Percentiles rank a stretch among this genome's conserved stretches.
Conservation (phyloP, 441 rosid genomes). For the Hura crepitans region DNA sequence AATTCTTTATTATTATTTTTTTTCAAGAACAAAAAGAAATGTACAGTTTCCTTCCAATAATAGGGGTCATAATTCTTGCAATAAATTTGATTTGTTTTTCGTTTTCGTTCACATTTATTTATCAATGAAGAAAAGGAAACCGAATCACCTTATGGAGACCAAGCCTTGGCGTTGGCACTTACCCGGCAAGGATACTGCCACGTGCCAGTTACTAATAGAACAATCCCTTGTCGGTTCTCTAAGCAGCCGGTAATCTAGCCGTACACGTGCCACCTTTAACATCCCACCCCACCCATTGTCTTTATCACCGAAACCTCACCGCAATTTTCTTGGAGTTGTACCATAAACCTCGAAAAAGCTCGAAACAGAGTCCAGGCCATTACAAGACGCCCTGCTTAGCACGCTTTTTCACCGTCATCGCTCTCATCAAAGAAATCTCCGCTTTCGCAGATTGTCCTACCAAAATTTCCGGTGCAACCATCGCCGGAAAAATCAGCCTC, state of each 20-base stretch:
- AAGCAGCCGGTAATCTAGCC: conserved; percentile 26
- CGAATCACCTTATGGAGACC: neutral
- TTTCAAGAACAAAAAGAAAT: neutral
- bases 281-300: conserved; percentile 9
- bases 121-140: neutral
- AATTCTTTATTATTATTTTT: no score
- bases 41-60: neutral
- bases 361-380: neutral
- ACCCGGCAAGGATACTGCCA: conserved; percentile 15
- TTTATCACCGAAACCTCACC: neutral
- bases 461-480: conserved; percentile 15
- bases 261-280: conserved; percentile 38
- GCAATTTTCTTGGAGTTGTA: neutral
- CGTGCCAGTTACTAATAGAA: conserved; percentile 26
- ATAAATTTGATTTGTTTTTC: neutral
- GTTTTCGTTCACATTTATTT: neutral
- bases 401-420: conserved; percentile 18
- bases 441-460: conserved; percentile 4
- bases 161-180: neutral
- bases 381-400: conserved; percentile 20
- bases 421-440: neutral
- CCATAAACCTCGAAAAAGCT: neutral
- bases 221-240: conserved; percentile 41
- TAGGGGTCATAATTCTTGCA: neutral
- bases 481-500: conserved; percentile 18